Percentiles rank a stretch among this genome's conserved stretches.
phyloP scores from a whole-genome alignment of 2,329 filamentous ascomycete genomes.

The Neoarthrinium moseri region DNA sequence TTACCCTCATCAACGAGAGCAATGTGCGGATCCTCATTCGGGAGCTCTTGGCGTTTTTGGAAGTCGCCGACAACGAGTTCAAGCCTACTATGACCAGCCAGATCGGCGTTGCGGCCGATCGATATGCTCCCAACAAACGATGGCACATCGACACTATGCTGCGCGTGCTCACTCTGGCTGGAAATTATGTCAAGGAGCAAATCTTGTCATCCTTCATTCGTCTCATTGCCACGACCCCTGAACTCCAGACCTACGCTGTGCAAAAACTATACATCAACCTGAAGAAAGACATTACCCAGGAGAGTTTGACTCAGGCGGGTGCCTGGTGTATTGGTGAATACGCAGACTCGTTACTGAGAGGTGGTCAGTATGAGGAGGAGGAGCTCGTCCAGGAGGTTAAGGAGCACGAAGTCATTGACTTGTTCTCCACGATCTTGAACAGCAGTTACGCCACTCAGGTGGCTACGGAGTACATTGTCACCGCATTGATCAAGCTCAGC shows the following conservation, averaged over 20 bases:
- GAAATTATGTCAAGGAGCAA: constrained; percentile 96
- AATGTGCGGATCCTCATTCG: constrained; percentile 93
- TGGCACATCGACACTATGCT: constrained; percentile 99
- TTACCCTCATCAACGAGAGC: constrained; percentile 94
- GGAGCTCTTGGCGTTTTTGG: constrained; percentile 90
- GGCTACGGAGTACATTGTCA: constrained; percentile 93
- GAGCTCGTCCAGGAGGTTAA: constrained; percentile 79
- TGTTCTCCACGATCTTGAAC: constrained; percentile 90
- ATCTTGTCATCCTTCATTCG: constrained; percentile 96
- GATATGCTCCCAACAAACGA: constrained; percentile 93
- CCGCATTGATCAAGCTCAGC: constrained; percentile 90
- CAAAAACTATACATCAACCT: constrained; percentile 90
- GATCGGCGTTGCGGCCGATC: constrained; percentile 94
- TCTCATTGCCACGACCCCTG: constrained; percentile 89
- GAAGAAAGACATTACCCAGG: constrained; percentile 96
- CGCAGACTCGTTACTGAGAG: constrained; percentile 83
- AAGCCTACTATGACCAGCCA: constrained; percentile 98
- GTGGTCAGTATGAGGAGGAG: constrained; percentile 91
- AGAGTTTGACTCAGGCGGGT: constrained; percentile 87
- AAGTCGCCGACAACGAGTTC: constrained; percentile 97
- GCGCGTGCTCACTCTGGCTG: constrained; percentile 86
- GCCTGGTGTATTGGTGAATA: constrained; percentile 99
- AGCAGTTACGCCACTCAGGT: constrained; percentile 92
- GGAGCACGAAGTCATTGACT: constrained; percentile 85
- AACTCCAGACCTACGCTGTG: constrained; percentile 93